Conservation (phyloP, 805 yeast species). For the Brettanomyces sp. region DNA sequence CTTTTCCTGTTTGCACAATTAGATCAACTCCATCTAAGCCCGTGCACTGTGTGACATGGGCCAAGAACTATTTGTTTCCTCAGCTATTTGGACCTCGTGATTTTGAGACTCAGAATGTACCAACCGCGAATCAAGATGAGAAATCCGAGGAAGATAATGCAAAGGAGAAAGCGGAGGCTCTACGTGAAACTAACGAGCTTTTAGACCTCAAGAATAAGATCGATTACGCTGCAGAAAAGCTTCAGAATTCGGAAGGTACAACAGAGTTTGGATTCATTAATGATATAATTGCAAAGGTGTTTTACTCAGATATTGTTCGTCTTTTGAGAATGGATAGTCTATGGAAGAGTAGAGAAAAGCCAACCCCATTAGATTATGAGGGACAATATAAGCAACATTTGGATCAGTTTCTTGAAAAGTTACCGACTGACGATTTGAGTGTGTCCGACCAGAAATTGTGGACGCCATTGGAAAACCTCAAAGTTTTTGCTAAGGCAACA, state of each 20-base stretch:
- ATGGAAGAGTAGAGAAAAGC: conserved; percentile 68
- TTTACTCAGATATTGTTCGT: conserved; percentile 68
- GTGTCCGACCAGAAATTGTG: conserved; percentile 39
- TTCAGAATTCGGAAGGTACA: background rate
- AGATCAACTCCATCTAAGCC: conserved; percentile 96
- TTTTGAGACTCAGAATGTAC: conserved; percentile 14
- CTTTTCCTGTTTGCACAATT: conserved; percentile 94
- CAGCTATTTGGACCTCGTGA: conserved; percentile 51
- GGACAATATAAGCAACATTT: background rate
- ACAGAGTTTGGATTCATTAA: conserved; percentile 23
- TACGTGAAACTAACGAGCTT: conserved; percentile 61
- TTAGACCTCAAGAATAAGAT: conserved; percentile 33
- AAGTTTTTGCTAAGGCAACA: conserved; percentile 44
- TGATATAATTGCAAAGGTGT: conserved; percentile 48
- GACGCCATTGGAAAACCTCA: conserved; percentile 54
- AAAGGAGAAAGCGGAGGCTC: conserved; percentile 54
- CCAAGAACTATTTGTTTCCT: conserved; percentile 78
- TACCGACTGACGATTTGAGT: background rate
- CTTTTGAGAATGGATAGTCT: conserved; percentile 60
- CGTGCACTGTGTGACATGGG: conserved; percentile 96
- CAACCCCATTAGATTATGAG: conserved; percentile 47
- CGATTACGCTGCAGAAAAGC: conserved; percentile 14
- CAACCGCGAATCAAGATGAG: background rate
- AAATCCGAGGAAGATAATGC: conserved; percentile 48
- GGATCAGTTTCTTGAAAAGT: background rate